These are phyloP conservation scores for Lentinus tigrinus DNA, from an alignment of 768 basidiomycete genomes.

Conservation along the genomic window DNA sequence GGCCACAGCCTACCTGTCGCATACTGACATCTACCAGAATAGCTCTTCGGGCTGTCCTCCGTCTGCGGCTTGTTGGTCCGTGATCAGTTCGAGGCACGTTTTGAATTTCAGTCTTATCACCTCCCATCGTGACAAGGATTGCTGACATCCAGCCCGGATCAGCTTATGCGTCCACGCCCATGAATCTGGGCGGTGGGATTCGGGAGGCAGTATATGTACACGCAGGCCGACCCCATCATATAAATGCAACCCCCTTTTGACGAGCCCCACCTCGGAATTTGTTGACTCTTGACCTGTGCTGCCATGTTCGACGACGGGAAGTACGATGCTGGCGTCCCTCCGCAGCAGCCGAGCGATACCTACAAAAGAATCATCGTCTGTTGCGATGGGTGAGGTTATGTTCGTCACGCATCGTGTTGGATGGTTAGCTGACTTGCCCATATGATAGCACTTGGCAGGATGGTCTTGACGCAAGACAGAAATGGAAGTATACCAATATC, in stretches of 20 bases:
- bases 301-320: no score
- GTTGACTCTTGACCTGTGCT: no score
- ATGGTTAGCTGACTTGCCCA: background rate
- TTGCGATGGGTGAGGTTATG: conserved; percentile 63
- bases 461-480: conserved; percentile 32
- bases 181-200: background rate
- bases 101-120: background rate
- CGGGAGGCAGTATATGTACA: background rate
- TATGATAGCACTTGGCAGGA: conserved; percentile 69
- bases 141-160: background rate
- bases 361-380: conserved; percentile 69
- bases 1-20: no score
- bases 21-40: no score
- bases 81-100: no score
- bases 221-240: no score
- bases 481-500: conserved; percentile 34
- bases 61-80: no score
- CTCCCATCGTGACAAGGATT: background rate
- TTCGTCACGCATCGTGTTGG: background rate
- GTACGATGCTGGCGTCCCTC: no score
- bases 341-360: conserved; percentile 4
- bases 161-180: background rate
- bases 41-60: no score
- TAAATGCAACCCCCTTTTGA: no score
- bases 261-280: no score